These are phyloP conservation scores for Chrysoporthe cubensis DNA, from an alignment of 2,329 filamentous ascomycete genomes.

Conservation along the genomic window DNA sequence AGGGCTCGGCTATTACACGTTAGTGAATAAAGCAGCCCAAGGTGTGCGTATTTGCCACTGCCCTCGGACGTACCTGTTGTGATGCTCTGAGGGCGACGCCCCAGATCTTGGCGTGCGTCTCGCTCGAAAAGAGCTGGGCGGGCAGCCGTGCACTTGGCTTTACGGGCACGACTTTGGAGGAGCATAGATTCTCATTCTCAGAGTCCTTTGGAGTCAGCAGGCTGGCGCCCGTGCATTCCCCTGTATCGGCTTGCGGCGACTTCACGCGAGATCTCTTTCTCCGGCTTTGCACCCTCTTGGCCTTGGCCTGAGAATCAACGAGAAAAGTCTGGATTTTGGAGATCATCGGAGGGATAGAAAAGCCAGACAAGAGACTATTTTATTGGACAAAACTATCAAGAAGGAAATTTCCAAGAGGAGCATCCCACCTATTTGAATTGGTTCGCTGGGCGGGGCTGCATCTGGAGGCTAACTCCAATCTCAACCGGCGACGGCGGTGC, in stretches of 20 bases:
- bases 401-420: too few species aligned
- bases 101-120: not conserved
- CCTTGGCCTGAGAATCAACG: too few species aligned
- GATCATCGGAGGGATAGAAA: too few species aligned
- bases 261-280: not conserved
- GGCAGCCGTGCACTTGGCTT: not conserved
- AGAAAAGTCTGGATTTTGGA: too few species aligned
- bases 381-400: too few species aligned
- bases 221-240: not conserved
- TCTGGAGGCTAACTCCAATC: too few species aligned
- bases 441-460: too few species aligned
- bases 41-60: too few species aligned
- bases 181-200: not conserved
- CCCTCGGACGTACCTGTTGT: not conserved
- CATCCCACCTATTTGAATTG: too few species aligned
- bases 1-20: not conserved
- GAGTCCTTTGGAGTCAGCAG: not conserved
- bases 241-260: not conserved
- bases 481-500: too few species aligned
- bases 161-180: not conserved
- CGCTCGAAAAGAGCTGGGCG: not conserved
- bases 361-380: too few species aligned
- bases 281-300: not conserved
- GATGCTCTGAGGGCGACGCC: slow-evolving; percentile 20
- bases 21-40: not conserved